phyloP scores from a whole-genome alignment of 2,329 filamentous ascomycete genomes.

The Talaromyces sp. region DNA sequence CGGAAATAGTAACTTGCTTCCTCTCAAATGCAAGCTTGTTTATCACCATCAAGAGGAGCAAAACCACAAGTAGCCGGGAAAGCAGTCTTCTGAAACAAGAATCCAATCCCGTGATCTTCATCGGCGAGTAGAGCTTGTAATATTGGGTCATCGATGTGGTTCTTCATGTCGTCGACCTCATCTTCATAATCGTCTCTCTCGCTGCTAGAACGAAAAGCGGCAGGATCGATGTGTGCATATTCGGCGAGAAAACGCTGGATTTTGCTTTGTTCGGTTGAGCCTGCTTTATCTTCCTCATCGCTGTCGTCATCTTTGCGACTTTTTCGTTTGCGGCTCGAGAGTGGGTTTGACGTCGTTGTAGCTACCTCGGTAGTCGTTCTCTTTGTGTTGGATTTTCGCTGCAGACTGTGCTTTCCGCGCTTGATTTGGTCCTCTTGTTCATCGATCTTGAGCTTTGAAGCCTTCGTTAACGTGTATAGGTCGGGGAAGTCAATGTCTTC shows the following conservation, averaged over 20 bases:
- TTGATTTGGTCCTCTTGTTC: constrained; percentile 32
- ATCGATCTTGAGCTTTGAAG: constrained; percentile 38
- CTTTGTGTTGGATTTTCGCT: background rate
- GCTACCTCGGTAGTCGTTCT: background rate
- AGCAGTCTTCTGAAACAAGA: constrained; percentile 39
- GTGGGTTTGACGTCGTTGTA: background rate
- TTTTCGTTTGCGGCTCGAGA: constrained; percentile 6
- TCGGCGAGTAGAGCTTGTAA: constrained; percentile 36
- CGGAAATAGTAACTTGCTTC: background rate
- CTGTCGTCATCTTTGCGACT: constrained; percentile 4
- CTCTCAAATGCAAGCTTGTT: background rate
- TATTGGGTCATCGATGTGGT: constrained; percentile 21
- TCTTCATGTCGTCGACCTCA: constrained; percentile 14
- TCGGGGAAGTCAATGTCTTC: constrained; percentile 28
- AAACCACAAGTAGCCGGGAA: constrained; percentile 10
- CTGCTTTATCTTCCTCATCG: constrained; percentile 15
- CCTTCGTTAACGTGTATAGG: constrained; percentile 36
- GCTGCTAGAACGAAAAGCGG: constrained; percentile 4
- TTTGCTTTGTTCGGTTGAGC: constrained; percentile 21
- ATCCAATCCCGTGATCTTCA: constrained; percentile 38
- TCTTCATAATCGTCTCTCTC: background rate
- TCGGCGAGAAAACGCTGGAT: constrained; percentile 44
- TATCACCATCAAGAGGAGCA: background rate
- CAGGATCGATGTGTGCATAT: constrained; percentile 43
- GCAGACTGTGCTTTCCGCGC: constrained; percentile 20